Base-by-base conservation (phyloP, 2,329 filamentous ascomycete species). In the Cladosporium sp. region DNA sequence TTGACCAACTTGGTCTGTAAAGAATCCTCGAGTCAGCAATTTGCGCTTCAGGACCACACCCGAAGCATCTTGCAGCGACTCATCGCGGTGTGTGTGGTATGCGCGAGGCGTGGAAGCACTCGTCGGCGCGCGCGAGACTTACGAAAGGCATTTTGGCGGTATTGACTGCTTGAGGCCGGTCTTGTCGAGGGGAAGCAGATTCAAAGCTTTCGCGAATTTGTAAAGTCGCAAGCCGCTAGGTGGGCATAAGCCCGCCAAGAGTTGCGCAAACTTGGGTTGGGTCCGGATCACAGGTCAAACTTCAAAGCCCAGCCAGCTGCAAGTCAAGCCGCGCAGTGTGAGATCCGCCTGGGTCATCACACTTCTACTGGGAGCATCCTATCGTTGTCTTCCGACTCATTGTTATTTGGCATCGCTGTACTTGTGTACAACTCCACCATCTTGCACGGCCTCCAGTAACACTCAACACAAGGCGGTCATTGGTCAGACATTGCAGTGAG, bases 61-160 rank as follows among this genome's bases (percentile, higher is more conserved):
- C 92, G 93, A 97, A 97, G 91, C 91, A 96, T 91, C 90, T 97
- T 97, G 93, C 91, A 84, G 82, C 81, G 90, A 94, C 89, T 89
- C 88, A 51, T 52, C 44, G 45, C 51, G 52, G 52, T 40, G 44
- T 37, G 47, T 37, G 45, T 47, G 35, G 54, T 32, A 28, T 59
- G 47, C 36, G 37, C 44, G 22, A 20, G 45, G 15, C 28, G 28
- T 28, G 35, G 13, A 19, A 40, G 12, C 32, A 36, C 34, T 51
- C 42, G 51, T 32, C 36, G 32, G 44, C 20, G 44, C 25, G 66
- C 60, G 69, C 60, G 58, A 58, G 64, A 76, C 75, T 77, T 77
- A 78, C 77, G 73, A 73, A 73, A 75, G 77, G 74, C 77, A 78
- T 78, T 58, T 63, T 71, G 67, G 58, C 66, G 66, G 61, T 64